phyloP scores from a whole-genome alignment of 2,329 filamentous ascomycete species.

The Penicillium sp. region DNA sequence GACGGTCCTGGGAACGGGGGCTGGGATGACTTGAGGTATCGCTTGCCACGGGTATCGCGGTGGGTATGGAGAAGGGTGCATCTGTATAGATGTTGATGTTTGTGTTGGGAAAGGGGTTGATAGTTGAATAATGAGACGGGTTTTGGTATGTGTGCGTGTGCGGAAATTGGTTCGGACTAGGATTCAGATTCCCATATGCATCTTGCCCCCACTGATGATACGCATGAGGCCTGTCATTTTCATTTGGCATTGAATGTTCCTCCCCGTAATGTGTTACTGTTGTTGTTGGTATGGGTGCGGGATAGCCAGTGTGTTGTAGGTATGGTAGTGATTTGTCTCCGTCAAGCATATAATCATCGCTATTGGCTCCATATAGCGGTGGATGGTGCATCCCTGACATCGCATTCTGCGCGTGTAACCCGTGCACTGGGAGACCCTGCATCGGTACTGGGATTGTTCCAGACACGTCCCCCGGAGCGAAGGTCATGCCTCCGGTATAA shows the following conservation, averaged over 20 bases:
- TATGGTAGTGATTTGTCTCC: background rate
- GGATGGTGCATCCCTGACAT: background rate
- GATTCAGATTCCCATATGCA: background rate
- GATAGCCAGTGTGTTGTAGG: background rate
- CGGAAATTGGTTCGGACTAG: background rate
- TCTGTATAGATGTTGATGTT: background rate
- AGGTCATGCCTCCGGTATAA: background rate
- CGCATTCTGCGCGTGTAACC: background rate
- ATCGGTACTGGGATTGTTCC: background rate
- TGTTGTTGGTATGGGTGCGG: background rate
- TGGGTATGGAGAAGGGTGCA: background rate
- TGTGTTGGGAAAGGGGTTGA: background rate
- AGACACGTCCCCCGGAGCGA: background rate
- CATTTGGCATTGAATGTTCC: background rate
- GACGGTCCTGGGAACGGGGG: background rate
- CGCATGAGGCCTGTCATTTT: background rate
- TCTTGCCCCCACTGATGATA: background rate
- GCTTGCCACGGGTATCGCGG: background rate
- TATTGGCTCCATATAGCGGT: background rate
- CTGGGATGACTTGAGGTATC: background rate
- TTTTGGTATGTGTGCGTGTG: background rate
- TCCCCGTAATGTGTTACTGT: background rate
- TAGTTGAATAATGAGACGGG: slow-evolving; percentile 3
- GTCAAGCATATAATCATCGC: background rate
- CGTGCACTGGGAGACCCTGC: background rate